Base-by-base conservation (phyloP, 2,329 filamentous ascomycete species). In the Colletotrichum zoysiae region DNA sequence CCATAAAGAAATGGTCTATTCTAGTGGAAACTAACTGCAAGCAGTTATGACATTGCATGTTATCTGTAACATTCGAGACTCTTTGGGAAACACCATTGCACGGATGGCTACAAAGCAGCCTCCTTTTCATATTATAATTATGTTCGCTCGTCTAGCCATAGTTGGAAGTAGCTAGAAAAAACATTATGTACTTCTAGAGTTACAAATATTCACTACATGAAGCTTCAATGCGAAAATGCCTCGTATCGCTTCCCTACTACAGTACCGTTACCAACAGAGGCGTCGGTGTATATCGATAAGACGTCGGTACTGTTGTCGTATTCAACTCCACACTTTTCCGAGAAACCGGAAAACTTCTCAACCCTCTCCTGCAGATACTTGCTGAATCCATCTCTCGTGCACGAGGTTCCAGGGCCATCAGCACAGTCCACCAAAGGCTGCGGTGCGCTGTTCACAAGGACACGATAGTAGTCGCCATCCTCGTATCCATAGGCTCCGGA, bases 401-500 rank as follows among this genome's bases (percentile, higher is more conserved):
- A 86, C 65, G 78, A 82, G 11, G 82, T 83, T 2, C 82, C 84
- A 0, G 84, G 84, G 0, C 84, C 84, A 67, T 84, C 83, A 0
- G 75, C 78, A 68, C 84, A 86, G 59, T 78, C 79, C 0, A 82
- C 80, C 64, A 86, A 73, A 20, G 79, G 78, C 74, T 85, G 84
- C 5, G 83, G 82, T 6, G 82, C 79, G 74, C 79, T 83, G 76
- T 85, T 85, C 51, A 85, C 81, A 5, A 85, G 77, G 11, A 81
- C 81, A n/a, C 84, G 81, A 75, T 84, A 85, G 75, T 84, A 85
- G 26, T 88, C 85, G 14, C 86, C 86, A 12, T 87, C 84, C 1
- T 84, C 79, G 77, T 84, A 90, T 8, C 89, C 87, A 70, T 86
- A 86, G 75, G 86, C 86, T n/a, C 85, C 84, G 2, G 78, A 79